Evolutionary conservation across 106 monocot genomes (phyloP), one percentile per base, ranked within the genome.

Genomic region (Vanilla planifolia): DNA sequence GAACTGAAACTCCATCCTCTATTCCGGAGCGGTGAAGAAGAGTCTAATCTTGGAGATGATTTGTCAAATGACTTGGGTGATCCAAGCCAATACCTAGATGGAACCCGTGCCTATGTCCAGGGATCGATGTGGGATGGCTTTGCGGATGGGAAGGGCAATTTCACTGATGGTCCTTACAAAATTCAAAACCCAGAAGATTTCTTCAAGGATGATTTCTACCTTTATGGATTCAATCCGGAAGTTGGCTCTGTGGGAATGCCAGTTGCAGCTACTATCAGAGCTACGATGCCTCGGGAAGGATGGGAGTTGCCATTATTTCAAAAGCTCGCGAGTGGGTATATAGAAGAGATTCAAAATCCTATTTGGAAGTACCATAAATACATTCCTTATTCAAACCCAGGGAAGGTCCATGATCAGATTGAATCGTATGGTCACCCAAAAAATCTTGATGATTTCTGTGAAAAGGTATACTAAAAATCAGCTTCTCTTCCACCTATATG

Each of bases 121-220:
- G 91, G 91, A 34, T 92, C 96, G 10, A 70, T 92, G 81, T 98
- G 96, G 96, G 96, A 98, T 75, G 96, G 96, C 21, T 98, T 98
- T 77, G 96, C 96, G 26, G 30, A 98, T 73, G 95, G 95, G 25
- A 84, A 92, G 68, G 91, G 96, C 14, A 58, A 82, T 64, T 98
- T 91, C 44, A 92, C 84, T 19, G 96, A 98, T 73, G 96, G 96
- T 26, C 96, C 96, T 25, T 98, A 98, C 53, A 75, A 81, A 69
- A 98, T 98, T 43, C 96, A 98, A 55, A 72, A 91, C 65, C 91
- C 96, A 3, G 86, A 77, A 79, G 86, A 79, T 70, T 98, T 98
- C 60, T 98, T 98, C 55, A 85, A 59, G 36, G 91, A 91, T 65
- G 68, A 68, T 59, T 98, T 71, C 65, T 98, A 98, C 63, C 41